Base-by-base conservation (phyloP, 1,139 yeast genomes). In the Hemisphaericaspora lyxosophila region DNA sequence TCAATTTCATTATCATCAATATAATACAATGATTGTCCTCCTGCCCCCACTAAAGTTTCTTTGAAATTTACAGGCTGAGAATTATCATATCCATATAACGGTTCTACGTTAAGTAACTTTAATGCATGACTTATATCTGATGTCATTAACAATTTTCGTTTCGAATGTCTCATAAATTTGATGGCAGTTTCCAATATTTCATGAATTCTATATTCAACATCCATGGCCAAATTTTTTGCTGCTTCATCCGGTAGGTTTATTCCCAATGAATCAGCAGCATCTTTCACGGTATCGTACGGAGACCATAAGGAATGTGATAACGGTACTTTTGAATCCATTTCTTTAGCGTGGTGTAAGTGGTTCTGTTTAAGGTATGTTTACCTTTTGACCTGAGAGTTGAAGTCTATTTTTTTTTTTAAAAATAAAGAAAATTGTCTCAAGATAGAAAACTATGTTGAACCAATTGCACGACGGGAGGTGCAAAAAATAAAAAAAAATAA, bases 171-270 rank as follows among this genome's bases (percentile, higher is more conserved):
- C 94, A 92, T 94, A 62, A 92, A 90, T 60, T 92, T 94, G 42
- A 85, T 80, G 16, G 98, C 97, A 44, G 94, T 95, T 61, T 92
- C 97, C 42, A 92, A 70, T 33, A 94, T 86, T 63, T 94, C 98
- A 59, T 92, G 94, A 46, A 94, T 88, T 48, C 98, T 77, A 59
- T 94, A 94, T 64, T 94, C 99, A 22, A 92, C 95, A 60, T 94
- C 99, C 98, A 94, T 92, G 5, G 99, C 98, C 44, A 94, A 69
- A 46, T 94, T 88, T 54, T 88, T 87, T 37, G 96, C 86, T 2
- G 94, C 95, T 45, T 94, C 98, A 44, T 92, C 97, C 16, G 89
- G 87, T 33, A 92, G 67, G 44, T 75, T 83, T 29, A 92, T 74
- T 2, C 98, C 98, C 15, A 92, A 70, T 3, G 89, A 78, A 54